Base-by-base conservation (phyloP, 2,329 filamentous ascomycete genomes). In the Verticillium zaregamsianum region DNA sequence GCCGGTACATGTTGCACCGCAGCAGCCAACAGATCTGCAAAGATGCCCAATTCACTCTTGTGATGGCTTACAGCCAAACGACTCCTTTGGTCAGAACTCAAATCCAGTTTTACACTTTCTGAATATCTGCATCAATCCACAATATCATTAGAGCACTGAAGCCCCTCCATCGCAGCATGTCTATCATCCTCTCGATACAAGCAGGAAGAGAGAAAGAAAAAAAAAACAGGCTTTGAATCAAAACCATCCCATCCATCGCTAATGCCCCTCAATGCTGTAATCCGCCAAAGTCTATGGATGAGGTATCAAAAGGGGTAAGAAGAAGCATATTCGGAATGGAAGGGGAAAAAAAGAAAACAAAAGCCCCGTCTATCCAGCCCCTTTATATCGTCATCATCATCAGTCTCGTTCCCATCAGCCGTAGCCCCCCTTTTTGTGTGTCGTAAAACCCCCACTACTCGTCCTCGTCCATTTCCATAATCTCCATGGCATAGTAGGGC, bases 401-500 rank as follows among this genome's bases (percentile, higher is more conserved):
- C 40, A 49, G 8, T 49, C n/a, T 55, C 57, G n/a, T 59, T 33
- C 37, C 40, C 32, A 35, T 49, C 40, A 49, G 40, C 40, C 33
- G 28, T 33, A 35, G 55, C 55, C 58, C 39, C 49, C 32, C 32
- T 59, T 49, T 45, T 52, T 49, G 39, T 58, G 35, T 59, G 31
- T 17, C 33, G 20, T 37, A n/a, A 45, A 45, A 5, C 20, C 7
- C n/a, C 1, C 40, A 11, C 40, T 49, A 25, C 40, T 49, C 40
- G 23, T 49, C 40, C 59, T 74, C 76, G 62, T 81, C 79, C 60
- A 83, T 73, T 65, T 84, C 80, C 79, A 83, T 83, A 63, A 78
- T 79, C 68, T 83, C 79, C 63, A 80, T 74, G 2, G 75, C 75
- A 65, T 77, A 83, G 66, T 82, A 83, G 1, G 82, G 82, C 12